Evolutionary conservation across 495 filamentous ascomycete species (phyloP), one percentile per base, ranked within the genome.

Genomic region (Penicillium pancosmium): DNA sequence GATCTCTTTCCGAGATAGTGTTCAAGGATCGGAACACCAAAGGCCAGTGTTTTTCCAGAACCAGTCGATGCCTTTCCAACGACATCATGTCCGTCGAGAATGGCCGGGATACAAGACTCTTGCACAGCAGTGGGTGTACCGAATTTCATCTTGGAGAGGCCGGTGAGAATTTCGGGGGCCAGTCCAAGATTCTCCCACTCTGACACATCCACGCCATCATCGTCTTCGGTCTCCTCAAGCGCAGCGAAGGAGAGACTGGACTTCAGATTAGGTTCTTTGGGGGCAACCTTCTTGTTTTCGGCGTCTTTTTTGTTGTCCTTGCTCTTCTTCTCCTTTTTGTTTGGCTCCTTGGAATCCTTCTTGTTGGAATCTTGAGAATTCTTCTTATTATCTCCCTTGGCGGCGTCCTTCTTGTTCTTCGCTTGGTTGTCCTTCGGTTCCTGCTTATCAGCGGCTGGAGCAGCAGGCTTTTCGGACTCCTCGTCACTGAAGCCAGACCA

Each of bases 31-130:
- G 78, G 64, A 83, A 80, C 58, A 19, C 91, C 86, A 69, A 98
- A 98, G n/a, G 94, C 93, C 60, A 97, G 84, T 10, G 94, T 98
- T 77, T 98, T 98, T 62, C 94, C 94, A 3, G 94, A 97, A 19
- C 94, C 94, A 0, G 94, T 98, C 64, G 96, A 93, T 54, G 94
- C 94, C 49, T 98, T 92, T 50, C 94, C 94, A 60, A 98, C 86
- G 38, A 96, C 88, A 68, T 98, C 94, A 52, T 93, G 86, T 5
- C 91, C 92, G 13, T 90, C 84, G 7, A 97, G 65, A 43, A 96
- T 91, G 46, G 89, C 80, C 1, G 92, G 91, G 69, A 98, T 93
- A 15, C 91, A 82, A 21, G 84, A 75, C 21, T 76, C 72, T 71
- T 97, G 91, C 56, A 98, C 93, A 0, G 85, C 67, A 0, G 91